Base-by-base conservation (phyloP, 2,329 filamentous ascomycete genomes). In the Metarhizium album region DNA sequence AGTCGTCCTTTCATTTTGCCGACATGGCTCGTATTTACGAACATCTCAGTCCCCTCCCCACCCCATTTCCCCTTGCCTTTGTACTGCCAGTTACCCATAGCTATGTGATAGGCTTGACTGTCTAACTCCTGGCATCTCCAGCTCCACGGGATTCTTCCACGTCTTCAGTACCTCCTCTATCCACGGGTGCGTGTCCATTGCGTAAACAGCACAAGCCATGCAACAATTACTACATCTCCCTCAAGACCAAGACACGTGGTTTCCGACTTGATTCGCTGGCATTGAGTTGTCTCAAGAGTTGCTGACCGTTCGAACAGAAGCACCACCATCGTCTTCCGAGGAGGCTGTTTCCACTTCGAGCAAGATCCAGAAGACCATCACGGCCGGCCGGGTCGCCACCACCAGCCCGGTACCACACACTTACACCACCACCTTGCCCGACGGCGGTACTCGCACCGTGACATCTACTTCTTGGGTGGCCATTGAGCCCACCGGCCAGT, bases 381-480 rank as follows among this genome's bases (percentile, higher is more conserved):
- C 66, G 20, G 62, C 64, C 4, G 65, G 66, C 22, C 62, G 58
- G 5, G 55, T 63, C 24, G 62, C 60, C 33, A 69, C 69, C 11
- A 67, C 62, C 13, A 70, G 59, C 54, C 55, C 65, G 29, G 59
- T 74, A 50, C 53, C 63, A 6, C 59, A 67, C 23, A 74, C 71
- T 0, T 62, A 64, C 53, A 78, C 74, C n/a, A 72, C 71, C 6
- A 75, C 74, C 6, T 60, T 70, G 35, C 57, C 64, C 13, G 63
- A 74, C 46, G 75, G 75, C 24, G 69, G 66, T 31, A 64, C 72
- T 49, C 69, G 69, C 3, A 67, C 71, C 13, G 62, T 76, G 46
- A 77, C 74, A 11, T 68, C 68, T n/a, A 78, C 74, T 1, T 74
- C 73, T 0, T 74, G 66, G 59, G 74, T 78, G 2, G 69, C 66